Evolutionary conservation across 2,329 filamentous ascomycete species (phyloP), one percentile per base, ranked within the genome.

Genomic region (Alternaria viburni): DNA sequence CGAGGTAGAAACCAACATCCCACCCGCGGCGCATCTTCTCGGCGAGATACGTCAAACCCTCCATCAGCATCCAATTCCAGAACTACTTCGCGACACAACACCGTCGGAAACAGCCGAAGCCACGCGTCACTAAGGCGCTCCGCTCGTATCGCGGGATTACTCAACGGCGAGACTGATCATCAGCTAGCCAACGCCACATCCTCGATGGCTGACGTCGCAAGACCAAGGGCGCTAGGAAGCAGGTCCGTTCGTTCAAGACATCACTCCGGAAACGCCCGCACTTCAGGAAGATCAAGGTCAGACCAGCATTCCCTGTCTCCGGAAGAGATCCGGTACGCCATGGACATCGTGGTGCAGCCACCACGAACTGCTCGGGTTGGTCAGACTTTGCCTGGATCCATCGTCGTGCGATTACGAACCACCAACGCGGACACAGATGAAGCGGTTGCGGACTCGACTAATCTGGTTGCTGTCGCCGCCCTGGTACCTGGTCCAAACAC

Each of bases 261-360:
- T 64, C 71, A 73, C 56, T 60, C 66, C 49, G 66, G 65, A 61
- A 69, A 68, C 59, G 60, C 60, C 59, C 73, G 67, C 57, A 66
- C 62, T 28, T 66, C 67, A 50, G 68, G 62, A 49, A 71, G 70
- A 47, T 71, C 74, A 61, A 72, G 74, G 65, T 69, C 74, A 36
- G 69, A 62, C 28, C 71, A 70, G 36, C 64, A 68, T 49, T 68
- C 70, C 11, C 32, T 67, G 51, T 72, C 74, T 10, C 70, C 73
- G 55, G 73, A 74, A 44, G 74, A 77, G 13, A 77, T 77, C 19
- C 65, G 69, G 21, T 80, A 79, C 73, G 73, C 68, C 55, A 80
- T 80, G 78, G 78, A 80, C 57, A 75, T 80, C 32, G 65, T 80
- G 15, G 73, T 79, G 13, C 78, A 80, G 58, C 78, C 78, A 7